Evolutionary conservation across 352 stramenopile genomes (phyloP).

Genomic region (Globisporangium camurandrum): DNA sequence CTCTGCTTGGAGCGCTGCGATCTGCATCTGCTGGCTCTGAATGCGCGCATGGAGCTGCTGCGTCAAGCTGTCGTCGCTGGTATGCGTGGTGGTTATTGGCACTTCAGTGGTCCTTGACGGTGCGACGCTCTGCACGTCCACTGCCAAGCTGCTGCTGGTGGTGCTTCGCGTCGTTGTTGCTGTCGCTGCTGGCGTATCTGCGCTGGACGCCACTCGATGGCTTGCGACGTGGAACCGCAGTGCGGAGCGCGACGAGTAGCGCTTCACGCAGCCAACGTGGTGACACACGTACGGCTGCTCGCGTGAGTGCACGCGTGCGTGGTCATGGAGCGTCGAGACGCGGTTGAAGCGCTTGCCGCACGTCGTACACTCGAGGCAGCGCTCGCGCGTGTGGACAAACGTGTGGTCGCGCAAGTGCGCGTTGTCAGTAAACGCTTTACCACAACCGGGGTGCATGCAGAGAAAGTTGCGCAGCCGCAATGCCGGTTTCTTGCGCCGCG

Average conservation of each 20-base stretch:
- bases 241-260: conserved; percentile 47
- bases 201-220: conserved; percentile 13
- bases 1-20: conserved; percentile 29
- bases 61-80: not conserved
- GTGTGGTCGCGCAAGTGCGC: conserved; percentile 61
- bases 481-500: conserved; percentile 35
- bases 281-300: conserved; percentile 62
- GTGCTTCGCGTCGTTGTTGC: not conserved
- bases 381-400: conserved; percentile 66
- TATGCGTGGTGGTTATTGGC: not conserved
- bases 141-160: not conserved
- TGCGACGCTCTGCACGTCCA: no score
- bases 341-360: conserved; percentile 50
- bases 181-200: not conserved
- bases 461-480: conserved; percentile 63
- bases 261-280: conserved; percentile 15
- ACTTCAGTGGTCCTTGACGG: no score
- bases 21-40: conserved; percentile 36
- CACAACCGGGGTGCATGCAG: conserved; percentile 56
- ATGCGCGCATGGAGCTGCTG: conserved; percentile 25
- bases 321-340: conserved; percentile 48
- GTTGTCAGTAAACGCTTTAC: conserved; percentile 66
- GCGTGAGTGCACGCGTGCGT: conserved; percentile 62
- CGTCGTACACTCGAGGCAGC: conserved; percentile 36
- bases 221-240: conserved; percentile 47